Evolutionary conservation across 2,329 filamentous ascomycete species (phyloP), one percentile per base, ranked within the genome.

Genomic region (Penicillium sp.): DNA sequence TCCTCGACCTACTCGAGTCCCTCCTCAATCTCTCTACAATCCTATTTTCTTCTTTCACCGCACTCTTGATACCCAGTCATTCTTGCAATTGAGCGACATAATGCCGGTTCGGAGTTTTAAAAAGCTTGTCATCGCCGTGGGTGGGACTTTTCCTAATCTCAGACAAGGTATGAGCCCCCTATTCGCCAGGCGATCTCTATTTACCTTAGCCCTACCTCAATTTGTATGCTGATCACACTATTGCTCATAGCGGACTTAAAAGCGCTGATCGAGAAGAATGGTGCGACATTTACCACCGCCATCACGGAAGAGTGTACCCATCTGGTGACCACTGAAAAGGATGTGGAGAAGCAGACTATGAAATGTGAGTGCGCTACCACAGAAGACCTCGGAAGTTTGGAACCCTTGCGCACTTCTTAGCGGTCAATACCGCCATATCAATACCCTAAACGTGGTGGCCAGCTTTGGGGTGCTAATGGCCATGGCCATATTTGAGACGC

Each of bases 101-200:
- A 72, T 71, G 68, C 50, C 68, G 6, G 55, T 59, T 2, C 29
- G 49, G n/a, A 48, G 59, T 15, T 70, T 74, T 42, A 69, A 70
- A 45, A 59, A 65, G 0, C 49, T 65, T 8, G 59, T 74, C 6
- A 74, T 90, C 42, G 81, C 80, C 23, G 68, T 88, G 27, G 86
- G 82, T 54, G 87, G 87, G 56, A 81, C 80, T 6, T 86, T 89
- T 60, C 72, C 79, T 1, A 75, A 76, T 6, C 70, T 76, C 27
- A 81, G 78, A 3, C 85, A 89, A 60, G 67, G 75, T 75, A 62
- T 59, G 64, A 52, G 32, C 27, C 32, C 25, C 29, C 38, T 57
- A 49, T 46, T 50, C 35, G 40, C 50, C 54, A 52, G 58, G 39
- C 50, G 47, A 47, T 15, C 41, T 50, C 38, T 45, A 21, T 41